Conservation (phyloP, 306 rosid genomes). For the barrel medic (Medicago truncatula) region DNA sequence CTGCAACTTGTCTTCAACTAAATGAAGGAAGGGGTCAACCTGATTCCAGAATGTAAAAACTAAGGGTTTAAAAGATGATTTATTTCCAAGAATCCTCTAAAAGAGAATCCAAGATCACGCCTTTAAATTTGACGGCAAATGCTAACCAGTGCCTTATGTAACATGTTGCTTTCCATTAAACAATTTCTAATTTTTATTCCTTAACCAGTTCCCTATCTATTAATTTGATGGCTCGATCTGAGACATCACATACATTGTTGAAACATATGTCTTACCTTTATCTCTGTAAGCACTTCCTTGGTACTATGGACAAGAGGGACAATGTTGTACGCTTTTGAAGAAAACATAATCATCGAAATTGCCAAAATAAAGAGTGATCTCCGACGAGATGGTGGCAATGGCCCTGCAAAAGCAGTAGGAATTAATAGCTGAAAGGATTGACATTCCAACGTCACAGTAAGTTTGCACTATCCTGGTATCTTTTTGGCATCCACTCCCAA, state of each 20-base stretch:
- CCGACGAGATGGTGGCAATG: conserved; percentile 79
- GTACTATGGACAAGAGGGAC: conserved; percentile 58
- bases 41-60: conserved; percentile 44
- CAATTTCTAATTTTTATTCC: neutral
- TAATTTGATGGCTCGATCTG: conserved; percentile 29
- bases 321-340: conserved; percentile 72
- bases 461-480: conserved; percentile 32
- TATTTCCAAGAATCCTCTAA: conserved; percentile 22
- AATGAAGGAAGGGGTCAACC: conserved; percentile 82
- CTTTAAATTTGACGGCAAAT: neutral
- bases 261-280: conserved; percentile 53
- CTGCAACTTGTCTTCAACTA: conserved; percentile 80
- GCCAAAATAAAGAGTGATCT: conserved; percentile 87
- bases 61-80: conserved; percentile 11
- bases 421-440: conserved; percentile 40
- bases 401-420: conserved; percentile 60
- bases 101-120: conserved; percentile 26
- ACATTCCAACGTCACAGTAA: conserved; percentile 14
- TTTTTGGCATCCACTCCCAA: conserved; percentile 8
- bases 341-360: conserved; percentile 84
- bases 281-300: conserved; percentile 60
- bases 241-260: conserved; percentile 3
- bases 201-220: neutral
- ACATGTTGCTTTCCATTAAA: neutral
- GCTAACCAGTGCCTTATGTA: neutral